Evolutionary conservation across 2,329 filamentous ascomycete species (phyloP), one percentile per base, ranked within the genome.

Genomic region (Trichoderma asperellum): DNA sequence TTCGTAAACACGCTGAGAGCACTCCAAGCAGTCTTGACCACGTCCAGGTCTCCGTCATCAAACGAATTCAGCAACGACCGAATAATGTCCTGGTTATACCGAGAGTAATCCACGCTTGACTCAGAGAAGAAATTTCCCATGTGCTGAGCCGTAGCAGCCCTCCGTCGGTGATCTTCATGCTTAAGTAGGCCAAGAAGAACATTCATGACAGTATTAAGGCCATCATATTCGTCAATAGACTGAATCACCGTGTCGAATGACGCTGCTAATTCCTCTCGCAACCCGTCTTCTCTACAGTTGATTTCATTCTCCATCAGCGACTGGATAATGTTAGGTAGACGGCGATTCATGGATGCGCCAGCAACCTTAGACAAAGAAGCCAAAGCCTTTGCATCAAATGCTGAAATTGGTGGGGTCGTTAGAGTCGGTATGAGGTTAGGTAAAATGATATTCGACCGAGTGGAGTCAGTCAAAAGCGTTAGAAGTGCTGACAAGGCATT

Each of bases 81-180:
- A 76, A 99, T 93, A 65, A 99, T 91, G 76, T 99, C 95, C 77
- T 95, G 94, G 79, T 97, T 94, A 84, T 98, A 99, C 62, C 95
- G 88, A 34, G 95, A 97, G 81, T 96, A 97, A 81, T 99, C 96
- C 34, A 97, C 87, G 29, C 91, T 88, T 10, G 92, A 87, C 63
- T 88, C 85, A 0, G 89, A 84, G 78, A 98, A 98, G 87, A 98
- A 99, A 71, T 88, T 92, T 71, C 91, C 90, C 69, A 99, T 83
- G 76, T 97, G 94, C 55, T 86, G 84, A 59, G 92, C 92, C 11
- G 93, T 94, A 65, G 88, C 87, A 37, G 92, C 89, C 73, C 96
- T 90, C 80, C 91, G 92, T 70, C 86, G 88, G 79, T 99, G 94
- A 77, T 99, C 95, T 43, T 97, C 93, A 75, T 98, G 91, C 81